Conservation (phyloP, 805 yeast species). For the Ogataea corticis region DNA sequence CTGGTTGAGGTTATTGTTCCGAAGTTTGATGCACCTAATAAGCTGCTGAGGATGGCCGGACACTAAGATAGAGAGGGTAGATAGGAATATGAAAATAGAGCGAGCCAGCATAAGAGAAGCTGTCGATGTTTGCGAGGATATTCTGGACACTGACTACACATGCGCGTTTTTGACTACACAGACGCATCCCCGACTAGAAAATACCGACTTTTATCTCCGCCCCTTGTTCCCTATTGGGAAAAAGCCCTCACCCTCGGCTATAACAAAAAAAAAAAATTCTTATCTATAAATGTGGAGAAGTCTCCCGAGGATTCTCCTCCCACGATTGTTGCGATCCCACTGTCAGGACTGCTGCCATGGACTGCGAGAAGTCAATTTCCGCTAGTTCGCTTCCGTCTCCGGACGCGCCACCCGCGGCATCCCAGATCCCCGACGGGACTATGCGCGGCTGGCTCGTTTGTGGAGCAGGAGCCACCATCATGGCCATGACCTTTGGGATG, state of each 20-base stretch:
- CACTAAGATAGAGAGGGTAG: slow-evolving; percentile 2
- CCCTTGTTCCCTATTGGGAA: neutral
- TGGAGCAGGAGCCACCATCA: slow-evolving; percentile 45
- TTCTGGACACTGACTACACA: too few species aligned
- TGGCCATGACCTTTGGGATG: slow-evolving; percentile 58
- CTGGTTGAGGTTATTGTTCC: slow-evolving; percentile 62
- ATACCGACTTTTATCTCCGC: neutral
- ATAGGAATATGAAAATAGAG: neutral
- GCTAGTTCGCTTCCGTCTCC: neutral
- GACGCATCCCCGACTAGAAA: neutral
- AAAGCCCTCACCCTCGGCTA: neutral
- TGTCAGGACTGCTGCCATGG: neutral
- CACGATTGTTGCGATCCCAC: neutral
- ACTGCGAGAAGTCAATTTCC: neutral
- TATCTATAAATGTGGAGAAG: neutral
- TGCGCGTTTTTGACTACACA: too few species aligned
- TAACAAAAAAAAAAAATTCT: neutral
- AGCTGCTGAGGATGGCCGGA: slow-evolving; percentile 33
- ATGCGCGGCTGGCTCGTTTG: slow-evolving; percentile 57
- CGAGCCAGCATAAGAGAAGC: neutral
- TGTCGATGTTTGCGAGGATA: too few species aligned
- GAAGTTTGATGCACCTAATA: slow-evolving; percentile 61
- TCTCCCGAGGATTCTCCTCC: neutral
- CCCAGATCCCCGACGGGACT: slow-evolving; percentile 40
- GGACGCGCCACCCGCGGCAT: neutral